phyloP scores from a whole-genome alignment of 805 yeast genomes.

The Candida orba region DNA sequence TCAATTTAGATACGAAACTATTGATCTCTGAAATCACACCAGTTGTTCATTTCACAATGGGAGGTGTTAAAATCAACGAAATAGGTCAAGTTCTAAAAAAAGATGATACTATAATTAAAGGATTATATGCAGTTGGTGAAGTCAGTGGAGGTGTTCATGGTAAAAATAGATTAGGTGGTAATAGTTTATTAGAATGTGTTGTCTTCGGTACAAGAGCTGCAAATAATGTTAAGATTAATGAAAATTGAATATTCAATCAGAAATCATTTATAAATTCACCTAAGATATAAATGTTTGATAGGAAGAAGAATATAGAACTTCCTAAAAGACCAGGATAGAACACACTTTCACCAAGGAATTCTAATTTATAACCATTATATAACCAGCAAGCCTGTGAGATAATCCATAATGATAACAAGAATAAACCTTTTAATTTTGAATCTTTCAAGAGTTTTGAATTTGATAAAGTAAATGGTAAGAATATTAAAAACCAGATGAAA shows the following conservation, averaged over 20 bases:
- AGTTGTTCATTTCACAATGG: slow-evolving; percentile 61
- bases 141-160: slow-evolving; percentile 68
- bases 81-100: slow-evolving; percentile 35
- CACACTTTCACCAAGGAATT: slow-evolving; percentile 65
- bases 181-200: slow-evolving; percentile 21
- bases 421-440: slow-evolving; percentile 31
- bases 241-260: background rate
- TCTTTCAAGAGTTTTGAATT: slow-evolving; percentile 30
- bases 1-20: slow-evolving; percentile 24
- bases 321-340: slow-evolving; percentile 48
- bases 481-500: slow-evolving; percentile 88
- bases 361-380: slow-evolving; percentile 66
- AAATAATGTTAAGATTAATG: background rate
- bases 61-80: slow-evolving; percentile 53
- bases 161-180: slow-evolving; percentile 40
- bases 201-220: slow-evolving; percentile 54
- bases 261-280: slow-evolving; percentile 45
- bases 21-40: slow-evolving; percentile 51
- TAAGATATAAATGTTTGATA: slow-evolving; percentile 53
- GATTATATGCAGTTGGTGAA: slow-evolving; percentile 60
- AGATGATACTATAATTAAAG: slow-evolving; percentile 27
- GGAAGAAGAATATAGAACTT: slow-evolving; percentile 52
- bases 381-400: slow-evolving; percentile 73
- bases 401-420: slow-evolving; percentile 53
- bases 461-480: slow-evolving; percentile 67